phyloP scores from a whole-genome alignment of 1,284 basidiomycete species.

The Ustilago sp. region DNA sequence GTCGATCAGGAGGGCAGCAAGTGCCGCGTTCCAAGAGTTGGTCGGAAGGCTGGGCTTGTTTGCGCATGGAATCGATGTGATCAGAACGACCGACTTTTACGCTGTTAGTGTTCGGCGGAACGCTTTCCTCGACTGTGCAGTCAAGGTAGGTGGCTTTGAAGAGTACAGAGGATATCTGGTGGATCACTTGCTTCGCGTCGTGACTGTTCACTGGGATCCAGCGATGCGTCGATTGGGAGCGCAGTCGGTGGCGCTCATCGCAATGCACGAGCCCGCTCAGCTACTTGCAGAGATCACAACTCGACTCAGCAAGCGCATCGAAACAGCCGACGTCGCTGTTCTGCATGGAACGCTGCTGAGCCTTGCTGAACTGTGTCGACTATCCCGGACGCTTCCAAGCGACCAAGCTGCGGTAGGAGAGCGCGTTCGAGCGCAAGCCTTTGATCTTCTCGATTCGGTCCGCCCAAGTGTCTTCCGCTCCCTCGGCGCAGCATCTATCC shows the following conservation, averaged over 20 bases:
- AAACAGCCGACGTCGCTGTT: constrained; percentile 75
- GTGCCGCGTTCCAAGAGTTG: constrained; percentile 96
- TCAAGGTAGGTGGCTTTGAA: constrained; percentile 85
- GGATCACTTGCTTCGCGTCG: constrained; percentile 80
- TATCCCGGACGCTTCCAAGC: constrained; percentile 70
- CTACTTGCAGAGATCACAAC: constrained; percentile 73
- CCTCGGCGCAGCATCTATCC: constrained; percentile 79
- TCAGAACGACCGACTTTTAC: constrained; percentile 93
- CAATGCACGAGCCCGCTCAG: constrained; percentile 75
- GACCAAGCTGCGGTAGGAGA: constrained; percentile 40
- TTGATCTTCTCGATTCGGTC: constrained; percentile 74
- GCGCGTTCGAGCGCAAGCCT: constrained; percentile 62
- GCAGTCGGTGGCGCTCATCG: constrained; percentile 79
- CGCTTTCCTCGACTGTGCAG: constrained; percentile 84
- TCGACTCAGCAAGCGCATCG: constrained; percentile 22
- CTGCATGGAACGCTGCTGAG: constrained; percentile 85
- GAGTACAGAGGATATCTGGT: constrained; percentile 80
- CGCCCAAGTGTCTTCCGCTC: constrained; percentile 76
- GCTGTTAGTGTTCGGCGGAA: constrained; percentile 86
- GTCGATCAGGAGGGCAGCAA: constrained; percentile 93
- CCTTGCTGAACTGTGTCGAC: constrained; percentile 78
- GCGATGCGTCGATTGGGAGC: constrained; percentile 84
- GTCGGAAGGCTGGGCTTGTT: constrained; percentile 88
- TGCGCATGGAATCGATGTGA: constrained; percentile 91
- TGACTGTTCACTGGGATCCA: constrained; percentile 89